Conservation (phyloP, 257 asterid genomes). For the Lycium ferocissimum region DNA sequence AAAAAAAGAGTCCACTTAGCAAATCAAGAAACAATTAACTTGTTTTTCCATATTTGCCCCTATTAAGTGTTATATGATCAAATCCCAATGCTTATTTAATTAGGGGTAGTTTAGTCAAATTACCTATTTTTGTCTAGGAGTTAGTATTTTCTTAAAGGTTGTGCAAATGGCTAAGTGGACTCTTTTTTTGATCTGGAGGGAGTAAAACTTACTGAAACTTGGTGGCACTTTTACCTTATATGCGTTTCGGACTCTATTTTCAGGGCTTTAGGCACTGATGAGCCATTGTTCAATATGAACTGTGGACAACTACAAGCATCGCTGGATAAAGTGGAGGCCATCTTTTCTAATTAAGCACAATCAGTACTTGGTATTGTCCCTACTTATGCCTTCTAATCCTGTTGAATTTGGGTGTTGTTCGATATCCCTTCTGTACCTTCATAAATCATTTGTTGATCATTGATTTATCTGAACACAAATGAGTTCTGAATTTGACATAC, state of each 20-base stretch:
- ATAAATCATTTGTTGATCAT: not conserved
- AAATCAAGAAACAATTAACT: no score
- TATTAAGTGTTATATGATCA: no score
- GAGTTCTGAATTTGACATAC: no score
- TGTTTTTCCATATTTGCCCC: no score
- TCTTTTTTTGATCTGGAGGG: no score
- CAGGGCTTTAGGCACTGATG: constrained; percentile 86
- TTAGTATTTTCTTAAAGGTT: no score
- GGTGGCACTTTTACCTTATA: not conserved
- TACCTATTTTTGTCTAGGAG: no score
- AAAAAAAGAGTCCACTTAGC: no score
- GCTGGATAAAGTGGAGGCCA: constrained; percentile 90
- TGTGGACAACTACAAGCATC: constrained; percentile 92
- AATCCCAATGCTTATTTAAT: no score
- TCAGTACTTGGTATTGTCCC: constrained; percentile 34
- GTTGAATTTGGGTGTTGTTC: not conserved
- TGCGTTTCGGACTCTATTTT: constrained; percentile 17
- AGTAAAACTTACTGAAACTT: not conserved
- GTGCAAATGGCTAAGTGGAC: no score
- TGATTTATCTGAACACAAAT: not conserved
- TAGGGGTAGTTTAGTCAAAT: no score
- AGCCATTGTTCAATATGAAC: constrained; percentile 85
- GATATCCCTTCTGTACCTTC: not conserved
- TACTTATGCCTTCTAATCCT: constrained; percentile 11
- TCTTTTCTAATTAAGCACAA: constrained; percentile 58